phyloP scores from a whole-genome alignment of 1,139 yeast genomes.

The Ashbya aceris region DNA sequence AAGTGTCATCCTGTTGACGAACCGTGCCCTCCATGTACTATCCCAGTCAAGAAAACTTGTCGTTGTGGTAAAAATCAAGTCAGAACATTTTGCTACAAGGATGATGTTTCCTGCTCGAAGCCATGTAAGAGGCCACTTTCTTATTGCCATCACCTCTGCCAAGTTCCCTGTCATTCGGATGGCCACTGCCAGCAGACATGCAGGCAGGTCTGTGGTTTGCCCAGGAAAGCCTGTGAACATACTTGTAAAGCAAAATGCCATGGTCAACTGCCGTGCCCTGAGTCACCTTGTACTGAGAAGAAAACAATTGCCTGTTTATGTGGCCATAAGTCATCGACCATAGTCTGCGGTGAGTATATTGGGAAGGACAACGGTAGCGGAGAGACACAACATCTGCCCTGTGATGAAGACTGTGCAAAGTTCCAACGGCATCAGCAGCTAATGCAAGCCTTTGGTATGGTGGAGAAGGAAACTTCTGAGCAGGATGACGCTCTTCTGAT shows the following conservation, averaged over 20 bases:
- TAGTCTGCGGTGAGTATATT: constrained; percentile 47
- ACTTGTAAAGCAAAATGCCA: constrained; percentile 59
- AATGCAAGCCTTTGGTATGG: constrained; percentile 49
- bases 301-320: constrained; percentile 54
- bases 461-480: constrained; percentile 9
- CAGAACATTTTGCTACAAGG: constrained; percentile 58
- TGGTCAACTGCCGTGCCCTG: constrained; percentile 44
- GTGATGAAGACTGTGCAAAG: constrained; percentile 65
- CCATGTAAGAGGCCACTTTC: constrained; percentile 47
- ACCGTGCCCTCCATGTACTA: constrained; percentile 73
- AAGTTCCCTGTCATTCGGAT: constrained; percentile 38
- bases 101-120: constrained; percentile 62
- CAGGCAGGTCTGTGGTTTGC: constrained; percentile 45
- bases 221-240: constrained; percentile 51
- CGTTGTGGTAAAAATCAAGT: constrained; percentile 57
- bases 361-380: constrained; percentile 18
- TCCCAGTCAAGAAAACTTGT: constrained; percentile 52
- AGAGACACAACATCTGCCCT: constrained; percentile 32
- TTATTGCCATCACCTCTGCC: constrained; percentile 65
- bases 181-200: constrained; percentile 39
- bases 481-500: constrained; percentile 15
- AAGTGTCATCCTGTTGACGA: constrained; percentile 59
- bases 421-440: constrained; percentile 52
- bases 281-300: constrained; percentile 41
- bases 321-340: constrained; percentile 41